Conservation (phyloP, 2,329 filamentous ascomycete genomes). For the Trichoderma atrobrunneum region DNA sequence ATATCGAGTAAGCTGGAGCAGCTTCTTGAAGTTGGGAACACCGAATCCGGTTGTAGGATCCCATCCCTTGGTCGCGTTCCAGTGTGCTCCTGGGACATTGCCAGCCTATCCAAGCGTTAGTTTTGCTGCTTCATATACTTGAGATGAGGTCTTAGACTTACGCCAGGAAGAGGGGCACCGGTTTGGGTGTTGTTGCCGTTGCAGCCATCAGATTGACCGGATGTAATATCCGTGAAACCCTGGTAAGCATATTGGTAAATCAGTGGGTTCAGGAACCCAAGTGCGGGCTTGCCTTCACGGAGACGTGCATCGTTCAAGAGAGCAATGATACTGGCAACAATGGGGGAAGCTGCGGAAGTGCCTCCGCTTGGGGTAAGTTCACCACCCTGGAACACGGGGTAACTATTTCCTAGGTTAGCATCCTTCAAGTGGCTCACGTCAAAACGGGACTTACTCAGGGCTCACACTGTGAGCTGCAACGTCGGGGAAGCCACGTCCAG, state of each 20-base stretch:
- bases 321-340: slow-evolving; percentile 47
- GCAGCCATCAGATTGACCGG: slow-evolving; percentile 39
- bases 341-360: slow-evolving; percentile 47
- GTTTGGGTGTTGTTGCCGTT: slow-evolving; percentile 30
- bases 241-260: slow-evolving; percentile 35
- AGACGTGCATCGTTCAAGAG: slow-evolving; percentile 48
- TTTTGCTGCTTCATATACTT: not conserved
- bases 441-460: slow-evolving; percentile 48
- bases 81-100: slow-evolving; percentile 30
- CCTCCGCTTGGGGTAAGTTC: slow-evolving; percentile 34
- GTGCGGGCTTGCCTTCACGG: slow-evolving; percentile 39
- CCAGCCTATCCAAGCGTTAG: slow-evolving; percentile 25
- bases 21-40: slow-evolving; percentile 24
- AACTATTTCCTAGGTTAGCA: not conserved
- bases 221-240: slow-evolving; percentile 28
- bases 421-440: not conserved
- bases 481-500: slow-evolving; percentile 45
- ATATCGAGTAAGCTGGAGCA: slow-evolving; percentile 19
- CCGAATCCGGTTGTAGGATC: slow-evolving; percentile 25
- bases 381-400: slow-evolving; percentile 28
- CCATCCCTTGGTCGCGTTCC: slow-evolving; percentile 27
- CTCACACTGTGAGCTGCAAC: slow-evolving; percentile 47
- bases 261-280: slow-evolving; percentile 51
- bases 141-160: not conserved
- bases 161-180: not conserved